Percentiles rank a stretch among this genome's conserved stretches.
These are phyloP conservation scores for Emmonsia crescens DNA, from an alignment of 2,329 filamentous ascomycete genomes.

Conservation along the genomic window DNA sequence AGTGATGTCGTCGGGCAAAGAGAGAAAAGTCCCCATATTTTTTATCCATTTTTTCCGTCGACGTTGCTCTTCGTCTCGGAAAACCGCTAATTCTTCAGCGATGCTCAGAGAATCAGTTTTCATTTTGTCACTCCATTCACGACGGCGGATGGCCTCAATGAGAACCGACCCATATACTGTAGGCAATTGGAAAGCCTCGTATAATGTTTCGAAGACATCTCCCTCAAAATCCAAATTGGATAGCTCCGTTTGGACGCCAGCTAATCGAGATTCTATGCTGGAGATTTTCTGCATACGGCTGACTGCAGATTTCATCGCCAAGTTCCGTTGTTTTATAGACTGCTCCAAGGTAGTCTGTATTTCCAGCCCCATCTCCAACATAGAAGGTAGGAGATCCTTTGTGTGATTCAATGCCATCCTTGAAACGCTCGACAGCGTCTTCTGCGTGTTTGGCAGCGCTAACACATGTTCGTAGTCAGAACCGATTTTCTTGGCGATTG, in stretches of 20 bases:
- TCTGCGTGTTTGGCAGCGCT: slow-evolving; percentile 55
- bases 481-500: slow-evolving; percentile 73
- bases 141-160: slow-evolving; percentile 71
- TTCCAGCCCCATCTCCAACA: slow-evolving; percentile 47
- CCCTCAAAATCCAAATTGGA: slow-evolving; percentile 63
- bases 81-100: slow-evolving; percentile 83
- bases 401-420: slow-evolving; percentile 56
- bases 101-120: slow-evolving; percentile 75
- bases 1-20: slow-evolving; percentile 55
- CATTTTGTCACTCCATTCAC: slow-evolving; percentile 88
- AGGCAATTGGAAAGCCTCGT: slow-evolving; percentile 70
- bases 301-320: slow-evolving; percentile 53
- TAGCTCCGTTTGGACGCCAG: slow-evolving; percentile 61
- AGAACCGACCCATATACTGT: slow-evolving; percentile 83
- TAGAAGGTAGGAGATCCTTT: slow-evolving; percentile 50
- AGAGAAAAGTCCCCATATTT: slow-evolving; percentile 63
- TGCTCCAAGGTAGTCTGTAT: slow-evolving; percentile 39
- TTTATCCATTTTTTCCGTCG: slow-evolving; percentile 85
- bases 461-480: slow-evolving; percentile 74
- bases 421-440: slow-evolving; percentile 50
- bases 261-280: slow-evolving; percentile 63
- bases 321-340: slow-evolving; percentile 55
- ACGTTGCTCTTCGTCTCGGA: slow-evolving; percentile 86
- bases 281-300: slow-evolving; percentile 75
- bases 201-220: slow-evolving; percentile 69